A percentile compares a stretch with the other conserved stretches of the same genome.
Evolutionary conservation across 1,139 yeast species (phyloP).

Genomic region (Maudiozyma humilis): DNA sequence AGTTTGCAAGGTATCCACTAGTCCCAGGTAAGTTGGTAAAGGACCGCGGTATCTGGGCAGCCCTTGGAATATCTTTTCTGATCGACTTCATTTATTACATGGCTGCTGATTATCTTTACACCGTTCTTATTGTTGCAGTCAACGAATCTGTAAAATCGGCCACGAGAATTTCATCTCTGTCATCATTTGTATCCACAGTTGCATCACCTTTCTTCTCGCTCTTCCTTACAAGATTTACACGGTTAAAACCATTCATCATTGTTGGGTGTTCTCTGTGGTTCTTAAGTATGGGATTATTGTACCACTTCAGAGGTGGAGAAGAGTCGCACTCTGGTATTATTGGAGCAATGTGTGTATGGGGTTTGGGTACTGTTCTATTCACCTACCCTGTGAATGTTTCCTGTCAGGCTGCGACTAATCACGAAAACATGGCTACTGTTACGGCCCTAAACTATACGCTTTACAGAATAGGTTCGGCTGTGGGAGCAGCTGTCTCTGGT

Average conservation of each 20-base stretch:
- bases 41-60: constrained; percentile 65
- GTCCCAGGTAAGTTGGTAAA: constrained; percentile 48
- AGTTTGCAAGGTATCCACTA: constrained; percentile 47
- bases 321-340: constrained; percentile 49
- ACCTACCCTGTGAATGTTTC: constrained; percentile 62
- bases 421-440: constrained; percentile 57
- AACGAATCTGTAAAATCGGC: constrained; percentile 52
- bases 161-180: constrained; percentile 53
- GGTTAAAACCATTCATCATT: constrained; percentile 53
- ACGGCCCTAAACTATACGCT: constrained; percentile 48
- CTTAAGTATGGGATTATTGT: constrained; percentile 49
- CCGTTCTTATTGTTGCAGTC: constrained; percentile 56
- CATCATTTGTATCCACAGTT: constrained; percentile 57
- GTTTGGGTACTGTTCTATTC: constrained; percentile 67
- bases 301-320: constrained; percentile 48
- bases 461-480: constrained; percentile 54
- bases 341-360: constrained; percentile 58
- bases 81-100: constrained; percentile 51
- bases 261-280: constrained; percentile 51
- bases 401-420: constrained; percentile 52
- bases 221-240: constrained; percentile 42
- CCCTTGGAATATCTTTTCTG: constrained; percentile 37
- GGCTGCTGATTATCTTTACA: constrained; percentile 61
- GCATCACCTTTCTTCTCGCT: constrained; percentile 55
- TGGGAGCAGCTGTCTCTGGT: constrained; percentile 44